Evolutionary conservation across 305 asterid genomes (phyloP).

Genomic region (Coffea humblotiana): DNA sequence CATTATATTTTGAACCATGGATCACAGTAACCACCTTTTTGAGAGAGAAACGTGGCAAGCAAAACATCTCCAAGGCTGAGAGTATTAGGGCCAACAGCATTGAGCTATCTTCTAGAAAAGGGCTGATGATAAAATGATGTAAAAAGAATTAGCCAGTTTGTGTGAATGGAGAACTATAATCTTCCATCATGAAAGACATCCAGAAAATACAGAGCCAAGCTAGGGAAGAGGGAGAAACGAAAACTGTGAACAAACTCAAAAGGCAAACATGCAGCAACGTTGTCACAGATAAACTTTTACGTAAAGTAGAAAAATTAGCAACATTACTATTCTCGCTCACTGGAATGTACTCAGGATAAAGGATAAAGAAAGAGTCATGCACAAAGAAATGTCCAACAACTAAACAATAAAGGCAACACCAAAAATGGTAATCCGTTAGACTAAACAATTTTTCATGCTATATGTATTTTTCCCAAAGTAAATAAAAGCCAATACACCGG

Average conservation of each 20-base stretch:
- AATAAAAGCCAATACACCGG: conserved; percentile 9
- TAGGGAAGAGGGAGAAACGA: conserved; percentile 16
- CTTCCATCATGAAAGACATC: conserved; percentile 29
- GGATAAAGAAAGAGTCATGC: background rate
- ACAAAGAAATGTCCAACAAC: background rate
- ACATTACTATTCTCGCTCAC: background rate
- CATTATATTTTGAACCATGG: conserved; percentile 35
- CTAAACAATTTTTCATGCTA: background rate
- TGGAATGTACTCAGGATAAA: background rate
- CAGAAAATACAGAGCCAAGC: conserved; percentile 18
- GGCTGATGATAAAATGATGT: conserved; percentile 52
- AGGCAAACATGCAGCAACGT: background rate
- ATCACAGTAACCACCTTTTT: conserved; percentile 58
- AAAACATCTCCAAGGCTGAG: conserved; percentile 67
- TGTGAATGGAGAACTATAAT: conserved; percentile 30
- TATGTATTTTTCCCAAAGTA: background rate
- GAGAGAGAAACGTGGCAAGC: conserved; percentile 59
- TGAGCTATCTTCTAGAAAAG: conserved; percentile 62
- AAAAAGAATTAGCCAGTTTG: conserved; percentile 42
- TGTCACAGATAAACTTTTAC: background rate
- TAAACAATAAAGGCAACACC: conserved; percentile 1
- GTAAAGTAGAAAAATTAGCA: background rate
- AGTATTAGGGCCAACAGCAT: conserved; percentile 60
- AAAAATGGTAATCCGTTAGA: background rate
- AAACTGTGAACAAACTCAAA: background rate